Base-by-base conservation (phyloP, 2,329 filamentous ascomycete species). In the Fusarium napiforme region DNA sequence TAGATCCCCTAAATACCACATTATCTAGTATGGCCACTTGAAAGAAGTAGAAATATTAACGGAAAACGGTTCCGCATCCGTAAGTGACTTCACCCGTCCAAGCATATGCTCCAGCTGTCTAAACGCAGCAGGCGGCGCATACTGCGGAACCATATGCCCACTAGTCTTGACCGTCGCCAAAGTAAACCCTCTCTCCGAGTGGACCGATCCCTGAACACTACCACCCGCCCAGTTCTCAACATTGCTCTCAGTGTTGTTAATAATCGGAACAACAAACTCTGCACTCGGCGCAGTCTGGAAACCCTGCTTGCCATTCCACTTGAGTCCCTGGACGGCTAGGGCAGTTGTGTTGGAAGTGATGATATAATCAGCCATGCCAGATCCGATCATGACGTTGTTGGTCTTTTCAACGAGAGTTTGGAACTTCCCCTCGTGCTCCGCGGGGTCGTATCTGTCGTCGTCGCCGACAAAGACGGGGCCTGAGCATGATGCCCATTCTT, bases 91-190 rank as follows among this genome's bases (percentile, higher is more conserved):
- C 26, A 69, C 66, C 5, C 66, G 23, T n/a, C 66, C 66, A n/a
- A 69, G 64, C 3, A 69, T 50, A 45, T 69, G 58, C 32, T 69
- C 66, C 7, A 69, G 3, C 21, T 69, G 66, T 15, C 66, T 56
- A 16, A 69, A 69, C 0, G 66, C 66, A 4, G 66, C 66, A 6
- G 66, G 66, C 5, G 66, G 66, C 3, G 66, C 66, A 40, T 69
- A 69, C n/a, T 69, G 66, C 0, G 66, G 66, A 16, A 69, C 64
- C 66, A 69, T 69, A 9, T 69, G 66, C 4, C 66, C 66, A 40
- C 66, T 69, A 2, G 64, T 69, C 57, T 69, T 69, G 1, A 69
- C 66, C 0, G 64, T 69, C 15, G 66, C 57, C 9, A 69, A 40
- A 0, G 66, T 69, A 3, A 69, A 69, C 0, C 66, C 66, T 16